Conservation (phyloP, 805 yeast genomes). For the Zygosaccharomyces bailii region DNA sequence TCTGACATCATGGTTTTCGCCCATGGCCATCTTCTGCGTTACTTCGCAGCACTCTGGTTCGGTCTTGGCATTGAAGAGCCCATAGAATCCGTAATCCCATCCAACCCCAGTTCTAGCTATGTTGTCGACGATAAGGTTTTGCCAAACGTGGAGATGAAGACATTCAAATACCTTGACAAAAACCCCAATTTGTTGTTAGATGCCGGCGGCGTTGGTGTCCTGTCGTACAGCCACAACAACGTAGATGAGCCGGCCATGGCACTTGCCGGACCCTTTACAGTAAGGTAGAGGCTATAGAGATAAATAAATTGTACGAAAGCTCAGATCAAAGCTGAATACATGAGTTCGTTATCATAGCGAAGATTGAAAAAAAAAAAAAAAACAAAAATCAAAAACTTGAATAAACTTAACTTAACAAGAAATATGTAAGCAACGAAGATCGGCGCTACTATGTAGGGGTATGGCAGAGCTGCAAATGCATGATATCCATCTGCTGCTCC, state of each 20-base stretch:
- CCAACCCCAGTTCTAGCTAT: constrained; percentile 7
- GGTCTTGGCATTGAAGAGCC: constrained; percentile 34
- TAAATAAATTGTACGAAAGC: not conserved
- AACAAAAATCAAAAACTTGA: too few species aligned
- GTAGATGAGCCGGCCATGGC: constrained; percentile 83
- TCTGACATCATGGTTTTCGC: constrained; percentile 83
- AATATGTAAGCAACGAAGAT: not conserved
- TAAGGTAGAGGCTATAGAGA: not conserved
- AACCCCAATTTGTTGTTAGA: constrained; percentile 85
- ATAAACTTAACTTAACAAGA: not conserved
- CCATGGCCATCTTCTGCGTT: constrained; percentile 90
- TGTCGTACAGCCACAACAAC: constrained; percentile 83
- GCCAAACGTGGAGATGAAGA: constrained; percentile 34
- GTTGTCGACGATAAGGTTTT: constrained; percentile 34
- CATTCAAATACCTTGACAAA: constrained; percentile 37
- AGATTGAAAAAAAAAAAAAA: too few species aligned
- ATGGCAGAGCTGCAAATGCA: not conserved
- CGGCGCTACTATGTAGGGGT: not conserved
- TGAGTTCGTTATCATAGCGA: too few species aligned
- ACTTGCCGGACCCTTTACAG: constrained; percentile 72
- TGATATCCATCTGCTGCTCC: not conserved
- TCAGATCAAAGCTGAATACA: too few species aligned
- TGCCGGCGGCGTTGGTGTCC: constrained; percentile 93
- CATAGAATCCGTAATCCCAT: not conserved
- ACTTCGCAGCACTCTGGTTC: constrained; percentile 88